Conservation (phyloP, 306 rosid species). For the Sechiopsis laciniata region DNA sequence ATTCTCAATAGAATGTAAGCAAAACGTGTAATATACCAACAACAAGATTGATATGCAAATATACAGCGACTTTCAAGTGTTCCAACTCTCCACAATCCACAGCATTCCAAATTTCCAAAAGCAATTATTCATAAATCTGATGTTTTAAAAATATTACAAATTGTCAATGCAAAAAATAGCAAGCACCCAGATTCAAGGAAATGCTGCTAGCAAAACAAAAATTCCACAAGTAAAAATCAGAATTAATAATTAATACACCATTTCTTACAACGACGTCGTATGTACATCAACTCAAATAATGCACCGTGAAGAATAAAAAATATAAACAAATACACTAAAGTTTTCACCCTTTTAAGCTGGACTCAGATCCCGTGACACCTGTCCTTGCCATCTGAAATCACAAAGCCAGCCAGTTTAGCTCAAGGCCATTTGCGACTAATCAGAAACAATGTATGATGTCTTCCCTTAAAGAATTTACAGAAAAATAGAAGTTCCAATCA, state of each 20-base stretch:
- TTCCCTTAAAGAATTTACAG: too few relatives aligned
- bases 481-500: neutral
- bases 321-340: slow-evolving; percentile 25
- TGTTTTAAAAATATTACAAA: slow-evolving; percentile 29
- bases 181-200: slow-evolving; percentile 41
- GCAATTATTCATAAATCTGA: neutral
- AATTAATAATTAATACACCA: slow-evolving; percentile 23
- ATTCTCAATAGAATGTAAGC: too few relatives aligned
- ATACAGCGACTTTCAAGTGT: neutral
- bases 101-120: slow-evolving; percentile 10
- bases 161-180: slow-evolving; percentile 30
- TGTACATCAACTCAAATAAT: slow-evolving; percentile 20
- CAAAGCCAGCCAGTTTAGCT: slow-evolving; percentile 20
- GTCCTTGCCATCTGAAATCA: slow-evolving; percentile 95
- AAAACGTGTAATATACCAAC: too few relatives aligned
- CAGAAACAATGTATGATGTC: slow-evolving; percentile 6
- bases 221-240: slow-evolving; percentile 17
- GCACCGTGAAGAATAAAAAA: slow-evolving; percentile 12
- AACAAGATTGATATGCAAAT: too few relatives aligned
- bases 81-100: neutral
- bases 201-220: slow-evolving; percentile 31
- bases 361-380: slow-evolving; percentile 65
- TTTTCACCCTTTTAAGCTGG: slow-evolving; percentile 41
- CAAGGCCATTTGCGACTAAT: neutral
- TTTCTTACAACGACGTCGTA: slow-evolving; percentile 13